These are phyloP conservation scores for Cardamine occulta DNA, from an alignment of 345 rosid species.

Conservation along the genomic window DNA sequence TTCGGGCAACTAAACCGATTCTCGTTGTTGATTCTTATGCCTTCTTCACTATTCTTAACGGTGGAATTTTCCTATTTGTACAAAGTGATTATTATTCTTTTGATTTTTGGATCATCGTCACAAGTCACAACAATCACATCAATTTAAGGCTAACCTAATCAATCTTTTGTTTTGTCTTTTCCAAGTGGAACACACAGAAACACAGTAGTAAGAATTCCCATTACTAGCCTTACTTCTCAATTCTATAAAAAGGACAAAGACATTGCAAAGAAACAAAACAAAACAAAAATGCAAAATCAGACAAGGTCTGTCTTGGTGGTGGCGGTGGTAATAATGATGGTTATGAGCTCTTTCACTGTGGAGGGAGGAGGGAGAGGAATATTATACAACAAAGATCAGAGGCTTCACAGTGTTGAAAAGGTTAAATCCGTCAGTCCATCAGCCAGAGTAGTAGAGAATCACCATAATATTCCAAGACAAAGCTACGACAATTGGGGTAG, in stretches of 20 bases:
- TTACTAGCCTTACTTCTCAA: background rate
- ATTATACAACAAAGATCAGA: conserved; percentile 23
- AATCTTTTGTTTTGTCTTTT: conserved; percentile 39
- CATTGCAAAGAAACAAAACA: conserved; percentile 29
- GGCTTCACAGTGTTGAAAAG: conserved; percentile 29
- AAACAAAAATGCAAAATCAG: conserved; percentile 33
- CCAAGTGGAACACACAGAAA: conserved; percentile 32
- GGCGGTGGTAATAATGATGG: conserved; percentile 23
- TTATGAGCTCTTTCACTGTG: conserved; percentile 29
- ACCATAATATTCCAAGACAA: conserved; percentile 58
- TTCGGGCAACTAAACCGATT: conserved; percentile 41
- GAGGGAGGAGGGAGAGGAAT: conserved; percentile 41
- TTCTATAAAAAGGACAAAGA: conserved; percentile 30
- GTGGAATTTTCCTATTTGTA: conserved; percentile 46
- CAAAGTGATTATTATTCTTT: conserved; percentile 18
- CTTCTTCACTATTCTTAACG: conserved; percentile 31
- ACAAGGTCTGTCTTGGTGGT: conserved; percentile 19
- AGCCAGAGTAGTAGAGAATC: conserved; percentile 48
- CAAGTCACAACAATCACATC: conserved; percentile 32
- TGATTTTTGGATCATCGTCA: conserved; percentile 28
- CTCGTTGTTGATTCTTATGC: conserved; percentile 30
- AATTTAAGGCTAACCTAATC: conserved; percentile 29
- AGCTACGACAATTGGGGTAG: conserved; percentile 46
- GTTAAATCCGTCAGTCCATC: conserved; percentile 25
- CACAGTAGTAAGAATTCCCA: conserved; percentile 11